These are phyloP conservation scores for Wickerhamiella pararugosa DNA, from an alignment of 1,139 yeast genomes.

Conservation along the genomic window DNA sequence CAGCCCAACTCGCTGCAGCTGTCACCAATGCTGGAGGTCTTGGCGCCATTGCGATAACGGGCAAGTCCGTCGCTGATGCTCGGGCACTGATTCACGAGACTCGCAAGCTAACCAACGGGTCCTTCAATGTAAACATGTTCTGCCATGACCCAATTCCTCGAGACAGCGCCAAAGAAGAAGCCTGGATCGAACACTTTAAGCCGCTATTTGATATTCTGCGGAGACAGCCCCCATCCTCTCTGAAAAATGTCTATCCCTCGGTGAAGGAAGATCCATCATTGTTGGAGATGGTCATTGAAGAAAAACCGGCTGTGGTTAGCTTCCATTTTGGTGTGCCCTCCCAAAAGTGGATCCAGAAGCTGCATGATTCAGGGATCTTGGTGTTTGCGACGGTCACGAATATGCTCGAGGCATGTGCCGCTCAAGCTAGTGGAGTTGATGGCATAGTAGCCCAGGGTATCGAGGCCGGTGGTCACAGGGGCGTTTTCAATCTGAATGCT, in stretches of 20 bases:
- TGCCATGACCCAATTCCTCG: constrained; percentile 20
- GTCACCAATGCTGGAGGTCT: constrained; percentile 31
- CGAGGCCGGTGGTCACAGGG: constrained; percentile 43
- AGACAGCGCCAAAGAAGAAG: constrained; percentile 7
- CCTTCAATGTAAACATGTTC: constrained; percentile 31
- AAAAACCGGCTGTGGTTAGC: constrained; percentile 27
- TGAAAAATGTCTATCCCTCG: constrained; percentile 11
- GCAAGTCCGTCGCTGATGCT: constrained; percentile 20
- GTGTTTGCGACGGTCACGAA: constrained; percentile 33
- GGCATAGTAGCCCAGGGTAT: constrained; percentile 34
- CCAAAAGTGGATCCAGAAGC: constrained; percentile 19
- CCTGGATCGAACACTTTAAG: constrained; percentile 13
- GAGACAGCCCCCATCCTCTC: not conserved
- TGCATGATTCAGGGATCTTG: constrained; percentile 22
- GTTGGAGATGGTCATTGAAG: constrained; percentile 10
- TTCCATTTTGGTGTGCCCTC: constrained; percentile 33
- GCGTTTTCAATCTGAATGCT: constrained; percentile 20
- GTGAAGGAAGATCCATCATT: not conserved
- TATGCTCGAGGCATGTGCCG: constrained; percentile 27
- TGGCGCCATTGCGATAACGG: constrained; percentile 34
- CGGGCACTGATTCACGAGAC: constrained; percentile 12
- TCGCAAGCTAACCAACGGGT: constrained; percentile 13
- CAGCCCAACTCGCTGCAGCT: constrained; percentile 28
- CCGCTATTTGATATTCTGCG: constrained; percentile 7
- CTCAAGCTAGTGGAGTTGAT: constrained; percentile 26